Evolutionary conservation across 305 asterid genomes (phyloP).

Genomic region (Rubia peregrina): DNA sequence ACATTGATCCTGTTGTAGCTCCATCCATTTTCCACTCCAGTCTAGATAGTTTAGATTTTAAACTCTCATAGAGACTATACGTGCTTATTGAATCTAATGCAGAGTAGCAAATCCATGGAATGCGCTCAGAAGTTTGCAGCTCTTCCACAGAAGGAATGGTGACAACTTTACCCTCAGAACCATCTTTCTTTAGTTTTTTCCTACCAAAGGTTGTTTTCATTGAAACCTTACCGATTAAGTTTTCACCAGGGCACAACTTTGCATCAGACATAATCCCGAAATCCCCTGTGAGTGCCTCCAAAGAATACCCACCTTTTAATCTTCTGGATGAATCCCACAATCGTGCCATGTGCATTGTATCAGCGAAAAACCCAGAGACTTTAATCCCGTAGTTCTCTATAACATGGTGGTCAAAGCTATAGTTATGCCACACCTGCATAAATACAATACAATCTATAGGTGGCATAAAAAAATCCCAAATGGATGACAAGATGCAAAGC

Average conservation of each 20-base stretch:
- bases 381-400: constrained; percentile 80
- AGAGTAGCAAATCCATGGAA: constrained; percentile 85
- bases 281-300: constrained; percentile 89
- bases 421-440: constrained; percentile 97
- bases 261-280: constrained; percentile 62
- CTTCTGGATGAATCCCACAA: constrained; percentile 87
- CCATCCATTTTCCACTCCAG: constrained; percentile 70
- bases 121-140: constrained; percentile 68
- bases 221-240: constrained; percentile 77
- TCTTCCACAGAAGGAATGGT: constrained; percentile 80
- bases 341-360: constrained; percentile 99
- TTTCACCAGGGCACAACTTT: constrained; percentile 46
- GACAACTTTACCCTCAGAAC: constrained; percentile 73
- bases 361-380: constrained; percentile 82
- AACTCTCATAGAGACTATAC: constrained; percentile 74
- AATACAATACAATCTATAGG: constrained; percentile 15
- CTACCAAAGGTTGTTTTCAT: constrained; percentile 84
- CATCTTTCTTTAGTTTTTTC: constrained; percentile 76
- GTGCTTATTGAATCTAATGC: constrained; percentile 95
- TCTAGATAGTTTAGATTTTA: constrained; percentile 55
- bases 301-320: constrained; percentile 80
- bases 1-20: constrained; percentile 62
- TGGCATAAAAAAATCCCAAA: constrained; percentile 9
- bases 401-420: constrained; percentile 90
- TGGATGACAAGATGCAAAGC: constrained; percentile 14